phyloP scores from a whole-genome alignment of 2,329 filamentous ascomycete species.

The Ceratocystis destructans region DNA sequence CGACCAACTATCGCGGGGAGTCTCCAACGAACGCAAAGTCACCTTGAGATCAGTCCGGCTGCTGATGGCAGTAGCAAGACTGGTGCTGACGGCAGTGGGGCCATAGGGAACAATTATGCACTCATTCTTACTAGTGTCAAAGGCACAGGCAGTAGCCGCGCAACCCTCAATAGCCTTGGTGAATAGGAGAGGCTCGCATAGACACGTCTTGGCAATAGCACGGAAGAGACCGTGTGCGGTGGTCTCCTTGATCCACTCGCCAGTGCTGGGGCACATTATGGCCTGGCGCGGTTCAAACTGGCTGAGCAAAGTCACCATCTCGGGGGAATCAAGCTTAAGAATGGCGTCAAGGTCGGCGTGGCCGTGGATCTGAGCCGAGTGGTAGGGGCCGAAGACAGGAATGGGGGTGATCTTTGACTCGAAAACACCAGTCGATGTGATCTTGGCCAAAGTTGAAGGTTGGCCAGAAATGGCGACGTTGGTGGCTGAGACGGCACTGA shows the following conservation, averaged over 20 bases:
- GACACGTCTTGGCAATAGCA: slow-evolving; percentile 35
- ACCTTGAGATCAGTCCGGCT: slow-evolving; percentile 32
- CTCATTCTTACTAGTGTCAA: slow-evolving; percentile 26
- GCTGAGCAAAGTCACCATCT: slow-evolving; percentile 29
- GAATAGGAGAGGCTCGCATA: slow-evolving; percentile 37
- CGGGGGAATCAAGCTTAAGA: slow-evolving; percentile 31
- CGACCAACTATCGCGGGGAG: slow-evolving; percentile 27
- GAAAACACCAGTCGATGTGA: slow-evolving; percentile 31
- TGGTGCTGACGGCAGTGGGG: slow-evolving; percentile 36
- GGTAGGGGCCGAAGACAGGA: slow-evolving; percentile 44
- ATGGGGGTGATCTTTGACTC: slow-evolving; percentile 34
- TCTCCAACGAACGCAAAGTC: slow-evolving; percentile 28
- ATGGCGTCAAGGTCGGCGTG: slow-evolving; percentile 33
- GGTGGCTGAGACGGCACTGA: slow-evolving; percentile 38
- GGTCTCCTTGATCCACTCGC: slow-evolving; percentile 30
- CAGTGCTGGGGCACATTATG: slow-evolving; percentile 39
- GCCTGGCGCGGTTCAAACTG: slow-evolving; percentile 33
- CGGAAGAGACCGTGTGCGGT: slow-evolving; percentile 32
- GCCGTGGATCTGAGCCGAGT: slow-evolving; percentile 40
- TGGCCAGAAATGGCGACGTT: slow-evolving; percentile 43
- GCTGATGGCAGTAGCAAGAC: slow-evolving; percentile 32
- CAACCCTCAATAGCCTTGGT: slow-evolving; percentile 36
- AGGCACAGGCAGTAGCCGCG: slow-evolving; percentile 30
- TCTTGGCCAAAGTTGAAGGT: slow-evolving; percentile 33
- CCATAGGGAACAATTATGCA: slow-evolving; percentile 38